Percentiles rank a stretch among this genome's conserved stretches.
These are phyloP conservation scores for Lepidopterella palustris DNA, from an alignment of 495 filamentous ascomycete genomes.

Conservation along the genomic window DNA sequence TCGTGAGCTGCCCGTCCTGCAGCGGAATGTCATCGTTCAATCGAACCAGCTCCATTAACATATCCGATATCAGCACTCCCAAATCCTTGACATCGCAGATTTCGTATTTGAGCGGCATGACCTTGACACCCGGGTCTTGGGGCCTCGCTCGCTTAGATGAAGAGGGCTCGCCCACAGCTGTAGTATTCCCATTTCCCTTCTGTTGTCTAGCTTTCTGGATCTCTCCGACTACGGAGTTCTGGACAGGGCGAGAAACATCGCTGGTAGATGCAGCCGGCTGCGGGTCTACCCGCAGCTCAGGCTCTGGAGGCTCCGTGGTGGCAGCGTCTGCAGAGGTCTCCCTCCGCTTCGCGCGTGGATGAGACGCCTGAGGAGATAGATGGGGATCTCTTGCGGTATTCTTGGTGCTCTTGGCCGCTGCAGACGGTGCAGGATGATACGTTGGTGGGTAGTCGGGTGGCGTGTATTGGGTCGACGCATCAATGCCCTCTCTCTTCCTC, in stretches of 20 bases:
- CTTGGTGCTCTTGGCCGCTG: not conserved
- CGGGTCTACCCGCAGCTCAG: slow-evolving; percentile 22
- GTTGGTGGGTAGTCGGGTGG: slow-evolving; percentile 35
- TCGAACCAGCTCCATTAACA: slow-evolving; percentile 89
- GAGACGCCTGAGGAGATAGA: slow-evolving; percentile 1
- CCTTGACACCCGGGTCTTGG: slow-evolving; percentile 42
- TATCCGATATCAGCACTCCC: slow-evolving; percentile 83
- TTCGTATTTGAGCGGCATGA: slow-evolving; percentile 72
- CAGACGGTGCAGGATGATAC: slow-evolving; percentile 4
- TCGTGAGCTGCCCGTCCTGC: slow-evolving; percentile 72
- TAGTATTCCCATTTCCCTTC: not conserved
- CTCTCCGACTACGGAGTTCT: not conserved
- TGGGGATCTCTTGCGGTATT: not conserved
- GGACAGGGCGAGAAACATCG: not conserved
- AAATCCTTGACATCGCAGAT: slow-evolving; percentile 72
- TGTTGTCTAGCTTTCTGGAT: slow-evolving; percentile 3
- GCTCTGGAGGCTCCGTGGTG: slow-evolving; percentile 28
- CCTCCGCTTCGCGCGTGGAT: slow-evolving; percentile 15
- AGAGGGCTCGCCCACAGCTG: slow-evolving; percentile 4
- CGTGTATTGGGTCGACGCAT: slow-evolving; percentile 37
- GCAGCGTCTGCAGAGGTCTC: slow-evolving; percentile 22
- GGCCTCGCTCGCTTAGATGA: slow-evolving; percentile 31
- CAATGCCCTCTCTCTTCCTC: slow-evolving; percentile 23
- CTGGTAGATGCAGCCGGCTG: slow-evolving; percentile 4
- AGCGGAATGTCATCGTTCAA: slow-evolving; percentile 87